Base-by-base conservation (phyloP, 805 yeast species). In the Kodamaea kakaduensis region DNA sequence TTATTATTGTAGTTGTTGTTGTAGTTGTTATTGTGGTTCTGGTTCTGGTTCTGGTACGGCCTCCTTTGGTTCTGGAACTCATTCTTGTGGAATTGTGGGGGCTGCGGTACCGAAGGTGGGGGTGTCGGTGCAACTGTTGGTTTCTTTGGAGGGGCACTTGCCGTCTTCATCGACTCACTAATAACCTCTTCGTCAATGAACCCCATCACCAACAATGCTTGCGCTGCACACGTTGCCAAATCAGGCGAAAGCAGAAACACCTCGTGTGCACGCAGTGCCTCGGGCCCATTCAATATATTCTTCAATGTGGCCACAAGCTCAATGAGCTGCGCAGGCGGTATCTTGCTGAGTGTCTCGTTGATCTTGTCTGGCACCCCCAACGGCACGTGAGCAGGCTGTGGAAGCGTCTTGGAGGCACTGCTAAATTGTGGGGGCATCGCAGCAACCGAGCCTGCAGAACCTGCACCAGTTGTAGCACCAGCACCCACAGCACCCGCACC, bases 181-280 rank as follows among this genome's bases (percentile, higher is more conserved):
- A 83, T 76, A n/a, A 80, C 82, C 29, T 75, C 78, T 24, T 71
- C 67, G 52, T 82, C 84, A 15, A 84, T 75, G 27, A 84, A 69
- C 1, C 93, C 94, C 89, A 84, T 83, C 31, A 82, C 65, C 13
- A 84, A 59, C 42, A 84, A 62, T 2, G 88, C 84, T 52, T 84
- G 93, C 0, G 89, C 77, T 1, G 85, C 79, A 1, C 84, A 71
- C 2, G 77, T 61, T 3, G 88, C 81, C 26, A 83, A 59, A 31
- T 77, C 59, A 12, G 79, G 78, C 44, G 77, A 60, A 47, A 73
- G 60, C 37, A 64, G 67, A 47, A 77, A 64, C 38, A 81, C 64
- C 39, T 71, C 72, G 36, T 72, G 66, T 15, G 78, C 79, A 42
- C 81, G 56, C 22, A 56, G 47, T 23, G 75, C 65, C 38, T 71